Evolutionary conservation across 164 flowering plant species (phyloP), one percentile per base, ranked within the genome.

Genomic region (Dillenia turbinata): DNA sequence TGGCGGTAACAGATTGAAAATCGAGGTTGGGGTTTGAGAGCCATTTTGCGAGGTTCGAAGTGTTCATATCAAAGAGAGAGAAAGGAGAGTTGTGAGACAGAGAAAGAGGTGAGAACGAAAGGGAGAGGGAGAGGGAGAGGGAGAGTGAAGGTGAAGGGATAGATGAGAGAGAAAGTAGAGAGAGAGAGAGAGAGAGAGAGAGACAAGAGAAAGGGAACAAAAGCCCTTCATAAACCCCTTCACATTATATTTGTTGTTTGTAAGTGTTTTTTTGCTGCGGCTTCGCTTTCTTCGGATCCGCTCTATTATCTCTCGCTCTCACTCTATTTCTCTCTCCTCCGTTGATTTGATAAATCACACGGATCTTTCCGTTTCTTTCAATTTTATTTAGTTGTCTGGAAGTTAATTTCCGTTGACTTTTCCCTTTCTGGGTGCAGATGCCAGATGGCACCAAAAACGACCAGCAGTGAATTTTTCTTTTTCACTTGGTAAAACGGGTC

Each of bases 1-100:
- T 88, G 96, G 58, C 71, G 83, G 69, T 76, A 69, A 73, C 97
- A 86, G 61, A 76, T 48, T 67, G 87, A 64, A 71, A 47, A 66
- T 40, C 89, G 76, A 22, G 77, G 63, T 13, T 61, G 73, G 9
- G 68, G 73, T 47, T 60, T 61, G 43, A 70, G 74, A 67, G 33
- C 33, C 33, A 26, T 56, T 56, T 56, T 19, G 59, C 12, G 44
- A 17, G 33, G 33, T 26, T 26, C 33, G 5, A 26, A 26, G 33
- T 22, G 10, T 54, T 74, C 77, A 69, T 77, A 57, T 52, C 58
- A 45, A 52, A 54, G 22, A 62, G 15, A 8, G 53, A 46, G 52
- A 65, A 57, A 67, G 59, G 71, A 52, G 49, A 46, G 54, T 26
- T 26, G 7, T 24, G 56, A 43, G 24, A 64, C 40, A 51, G 0